Percentiles rank a stretch among this genome's conserved stretches.
Evolutionary conservation across 2,329 filamentous ascomycete genomes (phyloP).

Genomic region (Alternaria novae-zelandiae): DNA sequence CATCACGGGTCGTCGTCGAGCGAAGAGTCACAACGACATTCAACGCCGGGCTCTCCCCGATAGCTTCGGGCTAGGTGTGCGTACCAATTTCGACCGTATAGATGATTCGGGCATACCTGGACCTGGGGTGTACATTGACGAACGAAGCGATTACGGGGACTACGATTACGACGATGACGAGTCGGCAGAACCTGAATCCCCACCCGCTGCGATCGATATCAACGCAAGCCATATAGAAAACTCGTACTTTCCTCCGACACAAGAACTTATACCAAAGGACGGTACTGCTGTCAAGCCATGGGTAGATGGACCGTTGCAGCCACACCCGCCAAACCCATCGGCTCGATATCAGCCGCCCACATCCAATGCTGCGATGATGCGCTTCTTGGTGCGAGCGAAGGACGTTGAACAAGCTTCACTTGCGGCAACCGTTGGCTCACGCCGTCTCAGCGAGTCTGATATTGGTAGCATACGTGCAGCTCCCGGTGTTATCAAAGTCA

Average conservation of each 20-base stretch:
- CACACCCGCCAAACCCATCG: constrained; percentile 38
- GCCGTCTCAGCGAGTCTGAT: constrained; percentile 68
- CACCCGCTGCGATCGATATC: constrained; percentile 43
- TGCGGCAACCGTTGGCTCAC: constrained; percentile 74
- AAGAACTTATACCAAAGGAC: constrained; percentile 26
- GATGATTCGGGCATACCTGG: constrained; percentile 56
- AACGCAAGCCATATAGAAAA: constrained; percentile 30
- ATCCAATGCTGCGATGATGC: constrained; percentile 62
- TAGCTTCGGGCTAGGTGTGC: constrained; percentile 42
- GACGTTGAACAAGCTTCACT: constrained; percentile 62
- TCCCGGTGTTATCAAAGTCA: constrained; percentile 65
- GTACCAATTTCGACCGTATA: constrained; percentile 36
- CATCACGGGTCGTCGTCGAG: constrained; percentile 50
- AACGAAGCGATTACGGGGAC: constrained; percentile 47
- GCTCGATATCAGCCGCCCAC: constrained; percentile 57
- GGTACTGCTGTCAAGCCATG: constrained; percentile 52
- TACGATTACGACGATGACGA: constrained; percentile 46
- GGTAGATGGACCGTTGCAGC: constrained; percentile 53
- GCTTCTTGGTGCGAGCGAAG: constrained; percentile 56
- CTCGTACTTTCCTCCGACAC: constrained; percentile 40
- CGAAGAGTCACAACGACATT: constrained; percentile 55
- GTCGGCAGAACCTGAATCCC: constrained; percentile 40
- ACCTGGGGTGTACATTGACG: constrained; percentile 55
- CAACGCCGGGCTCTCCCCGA: constrained; percentile 29
- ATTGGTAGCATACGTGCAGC: constrained; percentile 66